Evolutionary conservation across 805 yeast species (phyloP).

Genomic region (Metschnikowia henanensis): DNA sequence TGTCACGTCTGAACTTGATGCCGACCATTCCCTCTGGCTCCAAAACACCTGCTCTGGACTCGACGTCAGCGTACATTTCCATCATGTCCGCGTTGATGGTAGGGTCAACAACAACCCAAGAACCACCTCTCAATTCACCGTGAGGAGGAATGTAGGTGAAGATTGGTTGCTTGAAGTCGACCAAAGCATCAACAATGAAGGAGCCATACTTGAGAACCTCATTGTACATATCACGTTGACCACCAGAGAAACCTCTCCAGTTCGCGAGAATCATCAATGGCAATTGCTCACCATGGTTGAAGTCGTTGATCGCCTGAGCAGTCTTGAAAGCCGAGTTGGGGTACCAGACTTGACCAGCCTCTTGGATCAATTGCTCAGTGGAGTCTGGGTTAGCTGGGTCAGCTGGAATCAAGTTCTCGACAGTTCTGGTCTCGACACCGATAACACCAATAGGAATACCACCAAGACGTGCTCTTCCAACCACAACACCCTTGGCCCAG

Average conservation of each 20-base stretch:
- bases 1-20: conserved; percentile 94
- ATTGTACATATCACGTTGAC: conserved; percentile 99
- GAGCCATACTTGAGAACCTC: conserved; percentile 98
- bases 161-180: conserved; percentile 94
- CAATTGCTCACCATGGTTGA: conserved; percentile 96
- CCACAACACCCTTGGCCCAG: conserved; percentile 99
- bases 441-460: conserved; percentile 99
- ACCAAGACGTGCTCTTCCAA: conserved; percentile 98
- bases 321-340: conserved; percentile 99
- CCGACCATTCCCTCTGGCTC: conserved; percentile 99
- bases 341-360: conserved; percentile 99
- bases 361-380: conserved; percentile 82
- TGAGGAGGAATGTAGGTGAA: conserved; percentile 97
- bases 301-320: conserved; percentile 96
- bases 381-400: conserved; percentile 98
- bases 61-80: conserved; percentile 99
- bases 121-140: conserved; percentile 99
- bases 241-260: conserved; percentile 99
- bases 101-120: conserved; percentile 99
- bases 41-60: conserved; percentile 95
- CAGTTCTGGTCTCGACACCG: conserved; percentile 89
- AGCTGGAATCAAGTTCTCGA: conserved; percentile 92
- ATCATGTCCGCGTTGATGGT: conserved; percentile 95
- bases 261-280: conserved; percentile 97
- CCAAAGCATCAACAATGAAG: conserved; percentile 94